Evolutionary conservation across 176 grass and related monocot genomes (phyloP), one percentile per base, ranked within the genome.

Genomic region (Juncus effusus): DNA sequence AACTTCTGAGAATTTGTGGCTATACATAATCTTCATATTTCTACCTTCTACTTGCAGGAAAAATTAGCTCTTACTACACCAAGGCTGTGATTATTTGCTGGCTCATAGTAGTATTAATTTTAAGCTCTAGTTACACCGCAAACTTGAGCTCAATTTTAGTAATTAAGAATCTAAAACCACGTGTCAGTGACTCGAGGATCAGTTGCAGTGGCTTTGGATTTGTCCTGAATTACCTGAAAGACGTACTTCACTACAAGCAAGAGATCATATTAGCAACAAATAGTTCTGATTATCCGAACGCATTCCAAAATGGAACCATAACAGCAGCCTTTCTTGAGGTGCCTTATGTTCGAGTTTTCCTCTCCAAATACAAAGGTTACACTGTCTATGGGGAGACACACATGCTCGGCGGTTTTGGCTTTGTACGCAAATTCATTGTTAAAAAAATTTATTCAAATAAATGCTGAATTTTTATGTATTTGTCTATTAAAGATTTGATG

Each of bases 121-220:
- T 75, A 58, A 15, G 51, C 14, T 62, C 4, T 10, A 62, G 72
- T 44, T 75, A 62, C 72, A 75, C 72, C 2, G 72, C 72, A 51
- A 75, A 59, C 16, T 58, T 75, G 6, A 75, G 72, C 58, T 63
- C 72, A 15, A 64, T 75, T 40, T 19, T 75, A 64, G 61, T 63
- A 10, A 7, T 12, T 16, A 49, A 75, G 3, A 75, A 75, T 3
- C 19, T 64, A 16, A 9, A 63, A 39, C 15, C 28, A 14, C 10
- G 3, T 5, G 8, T 6, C 16, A 9, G 38, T 62, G 44, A 54
- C 55, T 19, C 38, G 59, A 75, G 50, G 37, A 3, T 75, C 4
- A 58, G 72, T 8, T 64, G 58, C 10, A 55, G 53, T 10, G 0
- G 9, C 10, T 10, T 12, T 13, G 60, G 56, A 52, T 75, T 75